These are phyloP conservation scores for Rhizopogon salebrosus DNA, from an alignment of 768 basidiomycete genomes.

Conservation along the genomic window DNA sequence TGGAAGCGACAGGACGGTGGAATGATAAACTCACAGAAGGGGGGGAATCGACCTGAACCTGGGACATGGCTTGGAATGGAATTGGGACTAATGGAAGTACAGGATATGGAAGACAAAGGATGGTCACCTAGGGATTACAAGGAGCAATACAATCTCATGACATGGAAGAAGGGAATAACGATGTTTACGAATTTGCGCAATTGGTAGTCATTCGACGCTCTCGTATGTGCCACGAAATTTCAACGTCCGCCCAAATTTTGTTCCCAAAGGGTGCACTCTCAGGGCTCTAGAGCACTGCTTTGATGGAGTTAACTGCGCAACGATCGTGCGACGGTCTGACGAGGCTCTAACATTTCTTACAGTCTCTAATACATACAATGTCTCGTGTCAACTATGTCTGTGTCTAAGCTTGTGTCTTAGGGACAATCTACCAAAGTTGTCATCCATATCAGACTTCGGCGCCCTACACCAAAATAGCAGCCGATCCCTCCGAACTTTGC, in stretches of 20 bases:
- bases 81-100: not conserved
- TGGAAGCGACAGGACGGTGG: not conserved
- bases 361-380: not conserved
- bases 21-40: constrained; percentile 5
- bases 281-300: not conserved
- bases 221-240: constrained; percentile 12
- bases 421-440: not conserved
- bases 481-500: not conserved
- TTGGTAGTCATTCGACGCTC: not conserved
- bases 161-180: constrained; percentile 5
- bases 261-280: not conserved
- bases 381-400: not conserved
- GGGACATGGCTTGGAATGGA: constrained; percentile 5
- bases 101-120: not conserved
- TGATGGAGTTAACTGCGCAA: not conserved
- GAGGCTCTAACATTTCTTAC: not conserved
- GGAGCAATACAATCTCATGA: constrained; percentile 8
- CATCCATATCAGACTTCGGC: not conserved
- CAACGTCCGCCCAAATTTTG: constrained; percentile 25
- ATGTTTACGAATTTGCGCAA: not conserved
- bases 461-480: not conserved
- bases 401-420: not conserved
- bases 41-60: constrained; percentile 4
- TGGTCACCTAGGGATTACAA: constrained; percentile 5
- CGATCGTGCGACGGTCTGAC: not conserved